Base-by-base conservation (phyloP, 768 basidiomycete genomes). In the Thelephora ganbajun region DNA sequence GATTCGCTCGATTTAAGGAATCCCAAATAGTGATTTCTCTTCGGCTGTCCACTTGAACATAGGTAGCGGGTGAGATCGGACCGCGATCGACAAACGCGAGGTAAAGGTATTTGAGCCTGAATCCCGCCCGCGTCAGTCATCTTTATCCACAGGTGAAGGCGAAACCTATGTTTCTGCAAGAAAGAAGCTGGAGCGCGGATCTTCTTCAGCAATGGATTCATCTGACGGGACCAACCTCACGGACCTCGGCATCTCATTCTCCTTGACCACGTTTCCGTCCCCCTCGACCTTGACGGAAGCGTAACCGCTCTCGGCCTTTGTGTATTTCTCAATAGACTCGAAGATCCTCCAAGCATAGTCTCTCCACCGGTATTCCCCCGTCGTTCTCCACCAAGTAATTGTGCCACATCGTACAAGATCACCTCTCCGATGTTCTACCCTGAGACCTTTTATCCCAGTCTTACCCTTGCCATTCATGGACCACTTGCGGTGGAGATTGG, bases 201-300 rank as follows among this genome's bases (percentile, higher is more conserved):
- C 44, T 47, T 20, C 44, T 47, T 45, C 23, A 20, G 42, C 44
- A 41, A 50, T 37, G 20, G 12, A 35, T 7, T 44, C 36, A 19
- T 16, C 69, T 69, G 44, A 69, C 66, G 34, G 71, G 60, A 23
- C n/a, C 42, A 22, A 51, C 30, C 16, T 9, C 11, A 58, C 73
- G 49, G 35, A 82, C 83, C 83, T 86, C n/a, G 85, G 84, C 81
- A 86, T 85, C 18, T 67, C 66, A 53, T 87, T 73, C 30, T 58
- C 57, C 56, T 68, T 62, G 20, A 52, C 45, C 1, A 68, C 65
- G n/a, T 67, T 63, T 1, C 59, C 53, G 18, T 54, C 46, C 20
- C 76, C 69, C 11, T 83, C 80, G 11, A 66, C 61, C 45, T 54
- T 53, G 36, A 86, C 60, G 49, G 64, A 76, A 1, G 82, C 74